Evolutionary conservation across 2,329 filamentous ascomycete species (phyloP), one percentile per base, ranked within the genome.

Genomic region (Hymenoscyphus repandus): DNA sequence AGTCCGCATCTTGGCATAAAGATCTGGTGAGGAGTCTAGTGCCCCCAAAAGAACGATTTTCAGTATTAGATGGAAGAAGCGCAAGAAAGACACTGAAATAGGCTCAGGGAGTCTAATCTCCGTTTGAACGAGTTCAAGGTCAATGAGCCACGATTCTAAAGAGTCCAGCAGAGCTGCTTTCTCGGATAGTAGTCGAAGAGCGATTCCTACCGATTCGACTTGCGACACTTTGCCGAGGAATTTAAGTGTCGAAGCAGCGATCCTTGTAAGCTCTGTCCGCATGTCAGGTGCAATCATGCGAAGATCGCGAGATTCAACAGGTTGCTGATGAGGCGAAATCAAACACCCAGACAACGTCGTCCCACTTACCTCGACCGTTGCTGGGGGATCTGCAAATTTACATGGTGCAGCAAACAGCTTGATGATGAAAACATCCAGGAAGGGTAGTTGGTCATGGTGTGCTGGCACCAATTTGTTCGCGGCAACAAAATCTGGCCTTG

Each of bases 321-420:
- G 50, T 2, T 64, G 60, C 51, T 60, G 57, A 56, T 55, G 50
- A 42, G 57, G 52, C 42, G 57, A 49, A 40, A 51, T 55, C 47
- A 53, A 51, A 59, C 50, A 60, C 31, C 18, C 41, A 57, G 58
- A 57, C 47, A 47, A 22, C 27, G 56, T 54, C 39, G 50, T 51
- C 45, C 48, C 56, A 47, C 50, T 61, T 7, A 34, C 3, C 15
- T 58, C 20, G 17, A 51, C 47, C 43, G 56, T 45, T 48, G 59
- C 17, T 30, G 60, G 56, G 40, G 58, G 55, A 20, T 72, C 69
- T 1, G 67, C 58, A 48, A 72, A 72, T 32, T 67, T 72, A 56
- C 70, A 73, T 49, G 70, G 70, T 33, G 69, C 70, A 58, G 65
- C 62, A 48, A 73, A 70, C 27, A 72, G 47, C 57, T 72, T 73